These are phyloP conservation scores for Pichia phayaonensis DNA, from an alignment of 805 yeast species.

Conservation along the genomic window DNA sequence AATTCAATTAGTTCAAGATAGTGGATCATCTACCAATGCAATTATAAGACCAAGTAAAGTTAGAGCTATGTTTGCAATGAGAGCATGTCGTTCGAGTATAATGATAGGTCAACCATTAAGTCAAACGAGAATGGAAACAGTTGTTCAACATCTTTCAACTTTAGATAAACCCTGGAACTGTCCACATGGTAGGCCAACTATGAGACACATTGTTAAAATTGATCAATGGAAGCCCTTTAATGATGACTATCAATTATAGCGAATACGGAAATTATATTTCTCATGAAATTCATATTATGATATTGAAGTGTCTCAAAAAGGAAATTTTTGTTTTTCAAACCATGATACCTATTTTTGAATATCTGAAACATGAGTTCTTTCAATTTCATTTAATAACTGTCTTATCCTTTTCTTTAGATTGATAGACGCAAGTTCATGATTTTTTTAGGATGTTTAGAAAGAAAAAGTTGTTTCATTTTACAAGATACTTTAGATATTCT, in stretches of 20 bases:
- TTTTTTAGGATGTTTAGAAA: background rate
- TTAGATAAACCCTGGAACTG: constrained; percentile 93
- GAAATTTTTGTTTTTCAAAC: constrained; percentile 18
- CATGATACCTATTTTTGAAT: background rate
- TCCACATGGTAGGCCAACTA: constrained; percentile 97
- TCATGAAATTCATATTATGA: background rate
- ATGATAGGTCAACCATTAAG: constrained; percentile 83
- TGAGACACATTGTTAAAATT: constrained; percentile 77
- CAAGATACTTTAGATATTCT: background rate
- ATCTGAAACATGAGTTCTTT: background rate
- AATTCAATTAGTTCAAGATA: constrained; percentile 55
- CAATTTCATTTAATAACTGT: background rate
- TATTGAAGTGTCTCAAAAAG: constrained; percentile 25
- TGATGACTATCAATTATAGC: constrained; percentile 32
- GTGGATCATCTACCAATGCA: constrained; percentile 33
- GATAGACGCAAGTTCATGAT: background rate
- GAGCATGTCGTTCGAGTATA: constrained; percentile 89
- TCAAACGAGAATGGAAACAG: constrained; percentile 50
- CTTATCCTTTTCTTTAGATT: background rate
- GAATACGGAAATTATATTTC: background rate
- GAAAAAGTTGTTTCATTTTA: background rate
- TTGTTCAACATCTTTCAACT: constrained; percentile 59
- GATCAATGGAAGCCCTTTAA: constrained; percentile 37
- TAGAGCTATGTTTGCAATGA: constrained; percentile 80
- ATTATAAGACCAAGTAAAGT: constrained; percentile 65